These are phyloP conservation scores for Podaxis sp. DNA, from an alignment of 768 basidiomycete genomes.

Conservation along the genomic window DNA sequence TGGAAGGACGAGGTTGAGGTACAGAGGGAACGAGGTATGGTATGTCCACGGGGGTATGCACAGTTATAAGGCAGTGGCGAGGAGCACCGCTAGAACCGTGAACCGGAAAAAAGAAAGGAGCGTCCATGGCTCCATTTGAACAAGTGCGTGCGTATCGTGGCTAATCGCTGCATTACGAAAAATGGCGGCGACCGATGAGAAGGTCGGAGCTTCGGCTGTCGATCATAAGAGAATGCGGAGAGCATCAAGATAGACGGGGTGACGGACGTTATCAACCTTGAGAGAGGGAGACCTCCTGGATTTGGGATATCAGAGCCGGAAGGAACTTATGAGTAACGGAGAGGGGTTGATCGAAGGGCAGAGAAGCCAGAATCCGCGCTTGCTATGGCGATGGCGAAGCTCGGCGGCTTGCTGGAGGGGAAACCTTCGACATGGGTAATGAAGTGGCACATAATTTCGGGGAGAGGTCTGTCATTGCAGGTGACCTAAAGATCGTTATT, in stretches of 20 bases:
- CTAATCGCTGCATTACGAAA: neutral
- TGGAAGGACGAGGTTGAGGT: neutral
- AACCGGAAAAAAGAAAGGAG: neutral
- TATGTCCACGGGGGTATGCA: neutral
- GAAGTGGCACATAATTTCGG: neutral
- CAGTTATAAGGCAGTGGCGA: neutral
- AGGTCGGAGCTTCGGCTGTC: neutral
- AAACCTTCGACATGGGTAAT: neutral
- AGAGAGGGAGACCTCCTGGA: neutral
- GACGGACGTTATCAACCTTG: neutral
- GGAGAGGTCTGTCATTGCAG: neutral
- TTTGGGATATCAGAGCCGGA: neutral
- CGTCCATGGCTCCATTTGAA: neutral
- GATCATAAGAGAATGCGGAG: neutral
- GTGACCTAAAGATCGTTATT: neutral
- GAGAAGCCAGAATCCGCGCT: neutral
- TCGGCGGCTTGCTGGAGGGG: neutral
- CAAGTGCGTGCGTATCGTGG: neutral
- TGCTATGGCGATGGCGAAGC: neutral
- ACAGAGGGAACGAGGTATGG: neutral
- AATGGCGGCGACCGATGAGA: neutral
- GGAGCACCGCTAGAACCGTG: neutral
- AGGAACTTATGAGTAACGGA: neutral
- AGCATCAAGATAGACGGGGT: neutral
- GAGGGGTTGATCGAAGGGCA: neutral